A percentile compares a stretch with the other conserved stretches of the same genome.
Evolutionary conservation across 176 grass and related monocot genomes (phyloP).

Genomic region (Phoenix dactylifera): DNA sequence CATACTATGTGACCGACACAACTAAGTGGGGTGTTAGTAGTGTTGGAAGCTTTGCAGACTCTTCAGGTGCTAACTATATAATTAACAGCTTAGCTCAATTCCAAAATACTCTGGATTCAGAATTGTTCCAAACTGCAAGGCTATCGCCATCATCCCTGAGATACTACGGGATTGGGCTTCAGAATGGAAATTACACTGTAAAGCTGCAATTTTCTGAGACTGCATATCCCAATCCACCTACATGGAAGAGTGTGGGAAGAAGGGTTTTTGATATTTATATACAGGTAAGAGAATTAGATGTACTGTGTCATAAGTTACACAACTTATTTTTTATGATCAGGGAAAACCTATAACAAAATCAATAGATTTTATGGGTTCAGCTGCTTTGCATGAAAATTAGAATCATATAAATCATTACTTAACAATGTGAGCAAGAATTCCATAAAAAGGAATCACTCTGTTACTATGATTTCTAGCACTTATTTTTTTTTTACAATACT

Average conservation of each 20-base stretch:
- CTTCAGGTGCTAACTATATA: slow-evolving; percentile 32
- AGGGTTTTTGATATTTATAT: slow-evolving; percentile 90
- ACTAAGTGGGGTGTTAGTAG: slow-evolving; percentile 71
- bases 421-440: too few species aligned
- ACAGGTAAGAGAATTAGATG: slow-evolving; percentile 31
- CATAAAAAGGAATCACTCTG: too few species aligned
- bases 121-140: slow-evolving; percentile 61
- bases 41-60: slow-evolving; percentile 40
- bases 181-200: slow-evolving; percentile 91
- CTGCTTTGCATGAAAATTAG: too few species aligned
- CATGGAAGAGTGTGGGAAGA: slow-evolving; percentile 44
- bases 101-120: slow-evolving; percentile 51
- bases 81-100: slow-evolving; percentile 37
- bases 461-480: too few species aligned
- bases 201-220: slow-evolving; percentile 70
- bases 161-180: slow-evolving; percentile 78
- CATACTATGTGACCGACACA: slow-evolving; percentile 14
- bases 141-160: slow-evolving; percentile 75
- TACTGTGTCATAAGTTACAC: neutral
- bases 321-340: too few species aligned
- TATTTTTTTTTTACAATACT: too few species aligned
- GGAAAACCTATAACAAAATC: too few species aligned
- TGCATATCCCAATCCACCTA: slow-evolving; percentile 24
- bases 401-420: too few species aligned
- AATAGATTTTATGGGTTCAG: too few species aligned